phyloP scores from a whole-genome alignment of 2,329 filamentous ascomycete species.

The Neurospora sp. region DNA sequence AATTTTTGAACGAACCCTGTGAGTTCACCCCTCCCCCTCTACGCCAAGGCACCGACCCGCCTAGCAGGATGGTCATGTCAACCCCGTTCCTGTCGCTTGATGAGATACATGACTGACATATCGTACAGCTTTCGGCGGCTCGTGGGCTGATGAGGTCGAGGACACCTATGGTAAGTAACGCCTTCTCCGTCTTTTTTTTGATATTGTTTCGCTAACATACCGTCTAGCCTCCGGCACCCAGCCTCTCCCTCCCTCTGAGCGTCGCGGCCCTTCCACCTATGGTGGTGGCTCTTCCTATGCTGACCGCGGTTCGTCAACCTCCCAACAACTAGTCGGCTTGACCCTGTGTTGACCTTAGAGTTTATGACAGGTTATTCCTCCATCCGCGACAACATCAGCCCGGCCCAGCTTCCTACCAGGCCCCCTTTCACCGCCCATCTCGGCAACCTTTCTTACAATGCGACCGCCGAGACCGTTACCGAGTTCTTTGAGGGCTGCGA shows the following conservation, averaged over 20 bases:
- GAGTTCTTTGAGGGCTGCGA: slow-evolving; percentile 81
- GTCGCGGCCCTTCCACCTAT: slow-evolving; percentile 25
- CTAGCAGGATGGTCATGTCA: slow-evolving; percentile 10
- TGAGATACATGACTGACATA: slow-evolving; percentile 12
- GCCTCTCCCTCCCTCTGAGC: slow-evolving; percentile 42
- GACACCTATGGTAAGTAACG: slow-evolving; percentile 63
- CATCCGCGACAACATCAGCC: slow-evolving; percentile 59
- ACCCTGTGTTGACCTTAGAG: slow-evolving; percentile 10
- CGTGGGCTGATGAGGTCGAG: slow-evolving; percentile 99
- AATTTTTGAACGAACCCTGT: slow-evolving; percentile 91
- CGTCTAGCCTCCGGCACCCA: slow-evolving; percentile 37
- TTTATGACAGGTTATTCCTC: slow-evolving; percentile 41
- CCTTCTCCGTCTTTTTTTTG: not conserved
- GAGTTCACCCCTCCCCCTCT: slow-evolving; percentile 33
- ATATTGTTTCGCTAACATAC: slow-evolving; percentile 11
- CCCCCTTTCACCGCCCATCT: slow-evolving; percentile 94
- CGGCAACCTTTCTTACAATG: slow-evolving; percentile 94
- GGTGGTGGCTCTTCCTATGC: slow-evolving; percentile 29
- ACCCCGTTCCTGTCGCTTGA: slow-evolving; percentile 15
- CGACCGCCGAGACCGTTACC: slow-evolving; percentile 70
- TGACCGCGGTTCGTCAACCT: slow-evolving; percentile 31
- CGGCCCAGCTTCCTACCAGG: slow-evolving; percentile 66
- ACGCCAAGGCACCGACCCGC: slow-evolving; percentile 13
- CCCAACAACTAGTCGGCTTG: not conserved
- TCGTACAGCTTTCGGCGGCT: slow-evolving; percentile 41